Evolutionary conservation across 2,329 filamentous ascomycete species (phyloP), one percentile per base, ranked within the genome.

Genomic region (Cyphellophora attinorum): DNA sequence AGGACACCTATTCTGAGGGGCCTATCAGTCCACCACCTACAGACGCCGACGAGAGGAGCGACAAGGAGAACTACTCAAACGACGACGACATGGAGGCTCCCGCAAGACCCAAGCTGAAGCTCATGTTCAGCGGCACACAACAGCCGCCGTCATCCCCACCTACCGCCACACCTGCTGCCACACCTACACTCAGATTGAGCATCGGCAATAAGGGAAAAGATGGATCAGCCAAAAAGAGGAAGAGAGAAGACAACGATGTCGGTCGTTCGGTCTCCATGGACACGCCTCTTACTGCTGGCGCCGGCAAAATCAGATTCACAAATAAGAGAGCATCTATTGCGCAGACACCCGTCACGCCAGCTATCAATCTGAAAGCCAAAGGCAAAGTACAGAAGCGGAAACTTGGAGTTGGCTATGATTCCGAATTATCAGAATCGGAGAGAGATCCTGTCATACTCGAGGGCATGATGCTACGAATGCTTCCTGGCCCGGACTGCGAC

Each of bases 341-440:
- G n/a, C n/a, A n/a, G 29, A 19, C 44, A 35, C 12, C 27, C 6
- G 28, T 37, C 5, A 27, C 37, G 5, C 34, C 35, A 6, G 65
- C 55, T 19, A 63, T 79, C 37, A 72, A 73, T 35, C 61, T 84
- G 38, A 80, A 77, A 50, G 66, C 75, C 31, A 76, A 79, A 48
- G 80, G 79, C n/a, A 72, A 76, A 43, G 68, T 74, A 2, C 80
- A 83, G 5, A 65, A 72, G 19, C 74, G 84, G 44, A 77, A 78
- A 4, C 73, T 76, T 1, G 91, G 91, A 33, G 85, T 93, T 37
- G 91, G 89, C 5, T 98, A 96, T 59, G 91, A 98, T 56, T 95
- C 88, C 3, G 91, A 96, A 58, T 85, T 88, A 10, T 91, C 86
- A 36, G 91, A 96, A 53, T 76, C 80, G 11, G 91, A 98, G 57